These are phyloP conservation scores for Choiromyces venosus DNA, from an alignment of 495 filamentous ascomycete species.

Conservation along the genomic window DNA sequence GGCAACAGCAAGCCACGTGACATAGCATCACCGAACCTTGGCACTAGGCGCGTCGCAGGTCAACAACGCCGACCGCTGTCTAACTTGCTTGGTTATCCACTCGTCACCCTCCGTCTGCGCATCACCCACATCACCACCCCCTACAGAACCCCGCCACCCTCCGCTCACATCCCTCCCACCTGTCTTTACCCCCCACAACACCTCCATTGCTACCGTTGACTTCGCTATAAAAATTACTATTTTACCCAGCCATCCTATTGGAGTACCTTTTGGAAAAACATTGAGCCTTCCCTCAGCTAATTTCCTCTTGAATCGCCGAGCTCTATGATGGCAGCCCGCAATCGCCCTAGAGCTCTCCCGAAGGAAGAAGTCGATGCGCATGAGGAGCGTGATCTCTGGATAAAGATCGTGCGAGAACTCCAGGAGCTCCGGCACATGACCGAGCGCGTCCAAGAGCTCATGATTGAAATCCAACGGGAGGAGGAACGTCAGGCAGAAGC, in stretches of 20 bases:
- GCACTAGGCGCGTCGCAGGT: neutral
- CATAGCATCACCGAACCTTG: neutral
- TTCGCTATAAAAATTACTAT: neutral
- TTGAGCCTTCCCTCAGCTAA: neutral
- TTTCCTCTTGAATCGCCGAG: neutral
- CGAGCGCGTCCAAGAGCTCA: conserved; percentile 33
- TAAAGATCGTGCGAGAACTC: conserved; percentile 38
- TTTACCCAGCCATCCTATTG: neutral
- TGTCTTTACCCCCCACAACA: neutral
- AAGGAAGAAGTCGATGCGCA: conserved; percentile 40
- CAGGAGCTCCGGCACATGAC: conserved; percentile 32
- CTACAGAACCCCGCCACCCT: neutral
- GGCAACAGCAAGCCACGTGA: neutral
- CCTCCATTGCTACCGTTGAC: neutral
- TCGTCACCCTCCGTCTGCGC: neutral
- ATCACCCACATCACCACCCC: neutral
- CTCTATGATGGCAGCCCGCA: conserved; percentile 35
- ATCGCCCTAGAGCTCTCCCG: conserved; percentile 33
- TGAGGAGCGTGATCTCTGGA: conserved; percentile 39
- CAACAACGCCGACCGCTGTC: too few relatives aligned
- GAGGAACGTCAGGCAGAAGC: conserved; percentile 32
- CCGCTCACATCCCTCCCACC: neutral
- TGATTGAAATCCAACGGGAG: conserved; percentile 26
- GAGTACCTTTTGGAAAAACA: neutral
- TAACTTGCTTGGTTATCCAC: neutral